Evolutionary conservation across 768 basidiomycete genomes (phyloP), one percentile per base, ranked within the genome.

Genomic region (Trametes elegans): DNA sequence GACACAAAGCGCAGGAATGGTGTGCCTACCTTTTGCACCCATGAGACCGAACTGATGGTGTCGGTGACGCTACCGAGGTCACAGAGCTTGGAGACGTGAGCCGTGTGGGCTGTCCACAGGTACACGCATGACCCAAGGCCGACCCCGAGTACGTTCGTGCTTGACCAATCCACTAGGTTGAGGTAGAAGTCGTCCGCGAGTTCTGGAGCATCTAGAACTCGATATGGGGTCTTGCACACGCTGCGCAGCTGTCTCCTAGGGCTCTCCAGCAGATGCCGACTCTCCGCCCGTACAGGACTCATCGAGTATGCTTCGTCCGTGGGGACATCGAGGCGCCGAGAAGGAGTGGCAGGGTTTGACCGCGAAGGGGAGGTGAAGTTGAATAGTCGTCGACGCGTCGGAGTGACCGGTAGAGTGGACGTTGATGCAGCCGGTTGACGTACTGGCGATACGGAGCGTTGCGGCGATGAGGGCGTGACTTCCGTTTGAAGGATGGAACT

Each of bases 171-270:
- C 21, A 98, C 94, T 10, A 98, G 79, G 66, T 98, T 98, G 59
- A 99, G 87, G 66, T 99, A 98, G 71, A 98, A 99, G 70, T 99
- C 96, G 68, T 98, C 96, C 26, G 93, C 93, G 11, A 99, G 83
- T 51, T 98, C 95, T 0, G 96, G 97, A 7, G 96, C 96, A 67
- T 99, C 96, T 29, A 98, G 81, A 1, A 98, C 96, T 54, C 97
- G 85, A 74, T 96, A 98, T 2, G 96, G 96, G 0, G 95, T 97
- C 70, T 96, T 94, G 74, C 88, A 88, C 1, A 98, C 89, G 54
- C 78, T 85, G 39, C 96, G 83, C 7, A 90, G 81, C 54, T 86
- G 79, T 45, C 90, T 84, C 26, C 90, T 79, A 0, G 95, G 93
- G 50, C 87, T 90, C 59, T 94, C 84, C 40, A 99, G 83, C 14